A percentile compares a stretch with the other conserved stretches of the same genome.
These are phyloP conservation scores for Paraurostyla sp. DNA, from an alignment of 73 alveolate species.

Conservation along the genomic window DNA sequence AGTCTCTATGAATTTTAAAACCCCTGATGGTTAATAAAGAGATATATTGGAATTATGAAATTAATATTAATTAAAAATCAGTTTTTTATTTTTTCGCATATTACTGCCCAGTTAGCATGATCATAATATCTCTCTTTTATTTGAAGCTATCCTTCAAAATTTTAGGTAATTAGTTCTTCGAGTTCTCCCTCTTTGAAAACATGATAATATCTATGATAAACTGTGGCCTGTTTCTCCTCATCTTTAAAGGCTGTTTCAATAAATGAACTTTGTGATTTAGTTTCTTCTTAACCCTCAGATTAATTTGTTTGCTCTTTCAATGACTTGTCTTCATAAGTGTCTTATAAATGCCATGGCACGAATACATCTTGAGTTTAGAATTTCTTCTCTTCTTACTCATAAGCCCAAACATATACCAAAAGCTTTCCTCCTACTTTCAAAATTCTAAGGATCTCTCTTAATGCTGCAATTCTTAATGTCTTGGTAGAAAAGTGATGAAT, in stretches of 20 bases:
- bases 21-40: constrained; percentile 70
- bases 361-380: constrained; percentile 96
- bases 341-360: constrained; percentile 98
- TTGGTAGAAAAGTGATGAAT: constrained; percentile 98
- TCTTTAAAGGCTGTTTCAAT: constrained; percentile 74
- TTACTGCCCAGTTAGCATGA: constrained; percentile 98
- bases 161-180: constrained; percentile 89
- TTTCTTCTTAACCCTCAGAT: constrained; percentile 14
- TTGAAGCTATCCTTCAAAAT: constrained; percentile 72
- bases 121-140: constrained; percentile 94
- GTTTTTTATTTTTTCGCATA: constrained; percentile 80
- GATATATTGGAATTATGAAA: constrained; percentile 56
- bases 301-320: neutral
- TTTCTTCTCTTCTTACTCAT: constrained; percentile 95
- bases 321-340: constrained; percentile 84
- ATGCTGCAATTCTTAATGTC: constrained; percentile 91
- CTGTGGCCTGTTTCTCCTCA: constrained; percentile 91
- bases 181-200: constrained; percentile 98
- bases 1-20: constrained; percentile 81
- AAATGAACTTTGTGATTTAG: neutral
- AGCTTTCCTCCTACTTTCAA: constrained; percentile 87
- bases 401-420: constrained; percentile 98
- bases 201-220: constrained; percentile 97
- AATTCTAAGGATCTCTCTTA: constrained; percentile 90
- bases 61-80: neutral